Evolutionary conservation across 192 early-diverging fungal genomes (phyloP).

Genomic region (Phlyctochytrium bullatum): DNA sequence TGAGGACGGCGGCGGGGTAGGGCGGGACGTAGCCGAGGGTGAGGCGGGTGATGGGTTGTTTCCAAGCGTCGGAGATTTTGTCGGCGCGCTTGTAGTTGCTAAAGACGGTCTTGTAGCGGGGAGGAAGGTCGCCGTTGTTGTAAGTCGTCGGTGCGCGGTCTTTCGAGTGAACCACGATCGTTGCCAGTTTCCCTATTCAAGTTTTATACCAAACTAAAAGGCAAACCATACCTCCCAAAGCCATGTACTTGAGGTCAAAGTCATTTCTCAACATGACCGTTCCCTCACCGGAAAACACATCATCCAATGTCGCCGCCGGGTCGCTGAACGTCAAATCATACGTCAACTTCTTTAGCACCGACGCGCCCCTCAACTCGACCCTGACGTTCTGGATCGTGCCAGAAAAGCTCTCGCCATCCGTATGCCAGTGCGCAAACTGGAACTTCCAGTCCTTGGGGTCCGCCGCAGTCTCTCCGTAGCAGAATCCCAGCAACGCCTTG

Average conservation of each 20-base stretch:
- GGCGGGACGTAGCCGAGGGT: constrained; percentile 27
- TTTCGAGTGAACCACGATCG: constrained; percentile 19
- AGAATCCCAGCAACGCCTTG: constrained; percentile 10
- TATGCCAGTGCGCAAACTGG: constrained; percentile 38
- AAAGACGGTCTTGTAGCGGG: constrained; percentile 29
- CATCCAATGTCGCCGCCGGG: constrained; percentile 33
- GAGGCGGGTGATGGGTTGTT: constrained; percentile 1
- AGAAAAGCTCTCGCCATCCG: constrained; percentile 43
- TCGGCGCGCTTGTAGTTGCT: constrained; percentile 20
- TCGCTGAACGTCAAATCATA: constrained; percentile 35
- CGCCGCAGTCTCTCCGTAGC: constrained; percentile 11
- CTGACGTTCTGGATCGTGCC: constrained; percentile 26
- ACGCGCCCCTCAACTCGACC: constrained; percentile 13
- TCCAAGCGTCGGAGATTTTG: constrained; percentile 27
- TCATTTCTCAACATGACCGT: constrained; percentile 39
- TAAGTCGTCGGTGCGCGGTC: neutral
- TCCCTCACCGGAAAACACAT: constrained; percentile 40
- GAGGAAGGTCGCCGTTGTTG: constrained; percentile 29
- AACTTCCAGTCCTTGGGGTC: neutral
- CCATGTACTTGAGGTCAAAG: constrained; percentile 36
- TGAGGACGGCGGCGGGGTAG: constrained; percentile 23
- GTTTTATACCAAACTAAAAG: neutral
- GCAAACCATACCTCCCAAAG: constrained; percentile 17
- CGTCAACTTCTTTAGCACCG: constrained; percentile 11
- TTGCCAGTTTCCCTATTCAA: constrained; percentile 12